A percentile compares a stretch with the other conserved stretches of the same genome.
Conservation (phyloP, 1,284 basidiomycete species). For the Ustilago vetiveriae region DNA sequence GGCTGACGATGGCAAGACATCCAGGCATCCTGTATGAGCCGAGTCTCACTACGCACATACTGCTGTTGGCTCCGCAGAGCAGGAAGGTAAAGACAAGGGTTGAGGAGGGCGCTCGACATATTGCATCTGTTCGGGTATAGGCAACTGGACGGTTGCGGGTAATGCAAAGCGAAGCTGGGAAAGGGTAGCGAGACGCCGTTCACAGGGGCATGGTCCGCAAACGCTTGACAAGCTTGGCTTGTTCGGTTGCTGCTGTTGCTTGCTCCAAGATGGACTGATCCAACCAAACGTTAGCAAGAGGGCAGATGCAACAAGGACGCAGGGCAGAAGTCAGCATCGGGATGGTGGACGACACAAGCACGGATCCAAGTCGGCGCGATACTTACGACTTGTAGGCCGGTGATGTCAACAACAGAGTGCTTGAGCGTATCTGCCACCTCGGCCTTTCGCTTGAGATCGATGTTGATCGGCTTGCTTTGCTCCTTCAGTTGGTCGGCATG, state of each 20-base stretch:
- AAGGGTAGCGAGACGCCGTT: background rate
- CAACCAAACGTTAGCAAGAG: background rate
- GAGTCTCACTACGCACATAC: too few species aligned
- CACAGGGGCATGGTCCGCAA: conserved; percentile 37
- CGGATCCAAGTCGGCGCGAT: background rate
- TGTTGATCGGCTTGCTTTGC: conserved; percentile 21
- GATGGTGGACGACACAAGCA: too few species aligned
- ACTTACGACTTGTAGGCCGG: conserved; percentile 43
- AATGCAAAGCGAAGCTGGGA: too few species aligned
- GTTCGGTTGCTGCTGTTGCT: conserved; percentile 43
- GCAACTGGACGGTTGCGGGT: background rate
- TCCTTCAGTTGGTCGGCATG: conserved; percentile 20
- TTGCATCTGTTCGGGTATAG: conserved; percentile 1
- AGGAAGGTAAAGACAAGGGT: too few species aligned
- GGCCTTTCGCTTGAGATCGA: conserved; percentile 41
- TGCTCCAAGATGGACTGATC: conserved; percentile 41
- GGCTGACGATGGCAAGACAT: too few species aligned
- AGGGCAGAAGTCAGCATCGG: background rate
- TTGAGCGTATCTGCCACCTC: conserved; percentile 40
- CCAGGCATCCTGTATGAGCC: too few species aligned
- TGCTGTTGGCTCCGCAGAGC: too few species aligned
- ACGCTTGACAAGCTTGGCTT: conserved; percentile 44
- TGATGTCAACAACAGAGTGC: conserved; percentile 39
- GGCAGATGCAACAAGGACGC: too few species aligned
- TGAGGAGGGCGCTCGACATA: too few species aligned